Conservation (phyloP, 441 rosid species). For the Erodium moschatum region DNA sequence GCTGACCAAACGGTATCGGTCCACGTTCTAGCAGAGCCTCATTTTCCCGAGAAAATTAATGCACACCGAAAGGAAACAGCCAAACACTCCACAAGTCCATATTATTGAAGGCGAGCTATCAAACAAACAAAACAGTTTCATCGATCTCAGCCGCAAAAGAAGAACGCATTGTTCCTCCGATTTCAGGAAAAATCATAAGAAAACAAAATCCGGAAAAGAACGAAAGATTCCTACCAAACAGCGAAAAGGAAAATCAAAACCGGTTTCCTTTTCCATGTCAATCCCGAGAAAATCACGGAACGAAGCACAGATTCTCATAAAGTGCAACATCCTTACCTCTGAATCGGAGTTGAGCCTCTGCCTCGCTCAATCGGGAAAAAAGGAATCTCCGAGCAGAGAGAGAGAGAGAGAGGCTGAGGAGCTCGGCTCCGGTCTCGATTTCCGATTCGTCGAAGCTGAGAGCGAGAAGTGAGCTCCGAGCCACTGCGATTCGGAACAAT, state of each 20-base stretch:
- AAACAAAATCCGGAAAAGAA: not conserved
- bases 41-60: constrained; percentile 25
- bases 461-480: not conserved
- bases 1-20: constrained; percentile 16
- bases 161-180: constrained; percentile 29
- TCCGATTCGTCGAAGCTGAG: not conserved
- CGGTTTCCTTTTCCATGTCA: not conserved
- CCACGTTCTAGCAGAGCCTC: constrained; percentile 3
- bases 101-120: constrained; percentile 4
- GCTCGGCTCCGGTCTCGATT: not conserved
- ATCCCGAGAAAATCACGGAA: not conserved
- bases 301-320: constrained; percentile 11
- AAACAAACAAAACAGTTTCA: constrained; percentile 18
- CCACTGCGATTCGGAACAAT: not conserved
- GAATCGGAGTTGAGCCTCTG: not conserved
- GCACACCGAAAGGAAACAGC: not conserved
- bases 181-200: too few relatives aligned
- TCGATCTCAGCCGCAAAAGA: constrained; percentile 36
- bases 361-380: constrained; percentile 8
- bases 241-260: not conserved
- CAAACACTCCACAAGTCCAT: not conserved
- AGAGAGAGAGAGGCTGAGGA: not conserved
- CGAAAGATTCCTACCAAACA: not conserved
- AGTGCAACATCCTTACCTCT: constrained; percentile 4
- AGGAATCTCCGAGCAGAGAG: constrained; percentile 1